phyloP scores from a whole-genome alignment of 2,329 filamentous ascomycete species.

The Sporothrix curviconia region DNA sequence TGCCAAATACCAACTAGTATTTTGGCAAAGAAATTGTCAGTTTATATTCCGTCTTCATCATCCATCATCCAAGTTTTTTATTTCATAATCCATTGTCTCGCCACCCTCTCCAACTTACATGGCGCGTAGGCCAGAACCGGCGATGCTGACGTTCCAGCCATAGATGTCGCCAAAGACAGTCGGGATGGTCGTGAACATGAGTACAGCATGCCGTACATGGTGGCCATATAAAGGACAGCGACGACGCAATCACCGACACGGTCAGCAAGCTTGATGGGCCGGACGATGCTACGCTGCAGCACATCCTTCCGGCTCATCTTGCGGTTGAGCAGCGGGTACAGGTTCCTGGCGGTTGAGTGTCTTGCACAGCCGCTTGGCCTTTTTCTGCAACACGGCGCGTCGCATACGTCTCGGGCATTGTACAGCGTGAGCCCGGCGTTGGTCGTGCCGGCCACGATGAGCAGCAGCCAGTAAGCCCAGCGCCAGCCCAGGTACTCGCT shows the following conservation, averaged over 20 bases:
- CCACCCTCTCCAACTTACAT: constrained; percentile 7
- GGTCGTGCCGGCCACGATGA: constrained; percentile 1
- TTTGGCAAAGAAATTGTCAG: background rate
- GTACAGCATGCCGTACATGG: constrained; percentile 52
- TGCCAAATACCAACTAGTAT: constrained; percentile 13
- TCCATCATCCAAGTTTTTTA: no score
- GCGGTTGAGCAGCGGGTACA: constrained; percentile 20
- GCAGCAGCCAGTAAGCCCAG: constrained; percentile 12
- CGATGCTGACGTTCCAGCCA: constrained; percentile 34
- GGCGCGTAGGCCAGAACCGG: constrained; percentile 10
- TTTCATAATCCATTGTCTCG: no score
- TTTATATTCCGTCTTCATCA: background rate
- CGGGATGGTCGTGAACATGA: constrained; percentile 48
- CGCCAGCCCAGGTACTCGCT: constrained; percentile 9
- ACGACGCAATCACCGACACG: constrained; percentile 38
- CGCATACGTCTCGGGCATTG: constrained; percentile 15
- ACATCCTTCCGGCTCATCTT: constrained; percentile 28
- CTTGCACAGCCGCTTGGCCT: constrained; percentile 31
- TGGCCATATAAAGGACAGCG: constrained; percentile 44
- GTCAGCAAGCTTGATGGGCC: constrained; percentile 32
- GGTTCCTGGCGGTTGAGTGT: constrained; percentile 28
- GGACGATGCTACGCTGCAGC: constrained; percentile 36
- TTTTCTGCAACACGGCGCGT: constrained; percentile 29
- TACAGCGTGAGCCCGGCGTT: constrained; percentile 1
- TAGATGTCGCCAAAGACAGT: constrained; percentile 45